These are phyloP conservation scores for Malus hybrid DNA, from an alignment of 331 rosid genomes.

Conservation along the genomic window DNA sequence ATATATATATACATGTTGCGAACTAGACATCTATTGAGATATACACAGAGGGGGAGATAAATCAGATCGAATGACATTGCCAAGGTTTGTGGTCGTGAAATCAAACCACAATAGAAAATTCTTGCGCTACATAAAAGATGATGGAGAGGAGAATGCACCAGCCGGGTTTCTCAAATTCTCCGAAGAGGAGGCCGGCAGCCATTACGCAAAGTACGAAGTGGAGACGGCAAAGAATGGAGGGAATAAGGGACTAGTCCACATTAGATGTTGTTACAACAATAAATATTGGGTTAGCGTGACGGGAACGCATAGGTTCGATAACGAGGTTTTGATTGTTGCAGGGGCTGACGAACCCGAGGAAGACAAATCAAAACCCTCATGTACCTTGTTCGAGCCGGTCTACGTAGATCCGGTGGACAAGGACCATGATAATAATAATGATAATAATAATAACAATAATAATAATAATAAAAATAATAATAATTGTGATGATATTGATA, in stretches of 20 bases:
- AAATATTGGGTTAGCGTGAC: neutral
- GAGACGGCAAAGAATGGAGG: neutral
- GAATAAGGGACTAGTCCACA: neutral
- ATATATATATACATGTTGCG: no score
- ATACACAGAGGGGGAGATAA: no score
- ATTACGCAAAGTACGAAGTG: slow-evolving; percentile 9
- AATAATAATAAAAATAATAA: neutral
- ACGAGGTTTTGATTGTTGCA: neutral
- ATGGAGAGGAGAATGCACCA: neutral
- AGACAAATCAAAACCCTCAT: neutral
- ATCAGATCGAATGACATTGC: neutral
- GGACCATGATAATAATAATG: neutral
- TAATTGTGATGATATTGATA: neutral
- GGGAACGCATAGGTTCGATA: neutral
- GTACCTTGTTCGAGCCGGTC: slow-evolving; percentile 11
- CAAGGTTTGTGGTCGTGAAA: neutral
- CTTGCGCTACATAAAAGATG: neutral
- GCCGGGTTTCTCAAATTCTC: neutral
- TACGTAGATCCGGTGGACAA: neutral
- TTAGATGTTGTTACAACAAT: slow-evolving; percentile 15
- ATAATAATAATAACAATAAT: neutral
- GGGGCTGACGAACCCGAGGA: neutral
- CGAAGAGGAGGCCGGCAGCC: neutral
- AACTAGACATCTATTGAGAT: no score
- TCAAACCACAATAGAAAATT: neutral